Base-by-base conservation (phyloP, 2,329 filamentous ascomycete species). In the Neofusicoccum umdonicola region DNA sequence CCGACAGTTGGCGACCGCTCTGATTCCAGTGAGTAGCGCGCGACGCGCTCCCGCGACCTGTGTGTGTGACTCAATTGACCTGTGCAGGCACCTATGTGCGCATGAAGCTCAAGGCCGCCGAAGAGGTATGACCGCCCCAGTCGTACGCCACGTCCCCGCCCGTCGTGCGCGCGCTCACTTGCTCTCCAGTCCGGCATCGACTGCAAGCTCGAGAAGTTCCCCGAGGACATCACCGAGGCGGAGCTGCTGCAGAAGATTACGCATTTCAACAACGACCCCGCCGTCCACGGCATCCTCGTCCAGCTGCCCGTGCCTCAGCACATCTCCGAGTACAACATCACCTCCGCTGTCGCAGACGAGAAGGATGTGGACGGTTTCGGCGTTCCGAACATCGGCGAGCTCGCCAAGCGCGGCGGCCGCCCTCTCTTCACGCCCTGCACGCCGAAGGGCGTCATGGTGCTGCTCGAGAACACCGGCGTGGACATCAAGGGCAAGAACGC, bases 331-430 rank as follows among this genome's bases (percentile, higher is more conserved):
- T 92, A 97, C 76, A 83, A 85, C 47, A 84, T 99, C 74, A 99
- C 95, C 37, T 96, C 93, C 56, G 90, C 92, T 19, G 95, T 99
- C 17, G 85, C 91, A 48, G 90, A 94, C 72, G 91, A 95, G 79
- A 99, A 99, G 81, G 95, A 99, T 82, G 95, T 99, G 60, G 95
- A 99, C 79, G 95, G 95, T 61, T 99, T 99, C 74, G 94, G 95
- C 64, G 90, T 92, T 64, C 86, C 85, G 73, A 99, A 97, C 81
- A 97, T 99, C 75, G 95, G 95, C 69, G 94, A 98, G 82, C 86
- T 99, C 71, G 93, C 95, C 72, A 99, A 99, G 85, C 89, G 93
- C 71, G 94, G 95, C 58, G 95, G 95, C 50, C 87, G 86, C 69
- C 95, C 95, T 52, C 84, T 92, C 67, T 99, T 99, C 80, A 87